Percentiles rank a stretch among this genome's conserved stretches.
Conservation (phyloP, 768 basidiomycete species). For the Mycena alexandri region DNA sequence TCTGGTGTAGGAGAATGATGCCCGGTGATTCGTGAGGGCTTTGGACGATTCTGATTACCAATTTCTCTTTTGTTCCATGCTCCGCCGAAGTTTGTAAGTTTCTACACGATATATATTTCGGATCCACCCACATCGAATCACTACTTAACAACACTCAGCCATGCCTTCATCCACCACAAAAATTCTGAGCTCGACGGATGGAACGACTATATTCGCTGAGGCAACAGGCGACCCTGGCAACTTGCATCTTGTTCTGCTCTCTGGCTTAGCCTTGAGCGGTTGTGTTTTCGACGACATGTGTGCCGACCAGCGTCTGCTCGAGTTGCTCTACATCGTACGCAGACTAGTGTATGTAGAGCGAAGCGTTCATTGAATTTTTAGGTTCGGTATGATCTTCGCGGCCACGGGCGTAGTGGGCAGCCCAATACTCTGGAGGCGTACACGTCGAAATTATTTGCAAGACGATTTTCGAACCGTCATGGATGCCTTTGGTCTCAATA, state of each 20-base stretch:
- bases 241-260: conserved; percentile 56
- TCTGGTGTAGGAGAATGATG: too few relatives aligned
- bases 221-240: conserved; percentile 53
- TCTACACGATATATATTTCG: too few relatives aligned
- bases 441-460: conserved; percentile 45
- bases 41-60: too few relatives aligned
- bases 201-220: conserved; percentile 55
- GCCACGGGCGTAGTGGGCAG: conserved; percentile 51
- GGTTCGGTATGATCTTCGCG: conserved; percentile 52
- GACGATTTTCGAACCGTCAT: conserved; percentile 51
- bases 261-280: conserved; percentile 54
- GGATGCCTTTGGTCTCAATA: conserved; percentile 44
- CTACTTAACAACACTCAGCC: neutral
- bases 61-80: too few relatives aligned
- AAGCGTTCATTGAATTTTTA: conserved; percentile 16
- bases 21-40: too few relatives aligned
- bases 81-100: too few relatives aligned
- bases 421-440: conserved; percentile 44
- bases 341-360: neutral
- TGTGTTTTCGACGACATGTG: conserved; percentile 55
- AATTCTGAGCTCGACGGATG: conserved; percentile 45
- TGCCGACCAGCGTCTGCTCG: conserved; percentile 42
- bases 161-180: conserved; percentile 21
- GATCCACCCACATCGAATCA: too few relatives aligned
- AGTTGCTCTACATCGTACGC: conserved; percentile 44